phyloP scores from a whole-genome alignment of 2,329 filamentous ascomycete species.

The Fusarium scirpi region DNA sequence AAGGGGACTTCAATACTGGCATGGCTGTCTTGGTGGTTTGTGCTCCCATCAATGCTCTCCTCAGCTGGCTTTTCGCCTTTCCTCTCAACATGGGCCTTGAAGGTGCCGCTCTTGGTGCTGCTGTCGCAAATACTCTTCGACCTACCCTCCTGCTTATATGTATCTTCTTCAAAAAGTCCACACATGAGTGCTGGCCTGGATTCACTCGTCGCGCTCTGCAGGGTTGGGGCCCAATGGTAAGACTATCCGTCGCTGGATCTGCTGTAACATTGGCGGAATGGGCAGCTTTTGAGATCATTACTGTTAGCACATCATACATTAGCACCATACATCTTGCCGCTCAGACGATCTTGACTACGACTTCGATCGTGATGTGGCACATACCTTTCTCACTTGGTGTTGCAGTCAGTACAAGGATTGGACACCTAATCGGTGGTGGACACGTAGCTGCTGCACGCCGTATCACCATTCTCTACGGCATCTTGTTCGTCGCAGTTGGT shows the following conservation, averaged over 20 bases:
- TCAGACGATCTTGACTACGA: conserved; percentile 56
- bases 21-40: conserved; percentile 61
- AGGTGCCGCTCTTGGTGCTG: conserved; percentile 63
- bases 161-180: conserved; percentile 54
- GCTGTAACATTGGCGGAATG: conserved; percentile 58
- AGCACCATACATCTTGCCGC: conserved; percentile 57
- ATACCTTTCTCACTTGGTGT: conserved; percentile 58
- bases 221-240: conserved; percentile 57
- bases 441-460: conserved; percentile 14
- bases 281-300: conserved; percentile 58
- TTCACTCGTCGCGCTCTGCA: conserved; percentile 52
- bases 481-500: conserved; percentile 21
- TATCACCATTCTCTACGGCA: conserved; percentile 17
- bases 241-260: conserved; percentile 55
- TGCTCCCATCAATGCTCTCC: conserved; percentile 60
- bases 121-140: conserved; percentile 62
- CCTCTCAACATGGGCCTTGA: conserved; percentile 59
- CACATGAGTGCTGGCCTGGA: conserved; percentile 53
- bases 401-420: conserved; percentile 42
- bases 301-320: conserved; percentile 59
- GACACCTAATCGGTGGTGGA: conserved; percentile 27
- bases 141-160: conserved; percentile 62
- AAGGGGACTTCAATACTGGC: conserved; percentile 64
- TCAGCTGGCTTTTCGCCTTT: conserved; percentile 63
- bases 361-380: conserved; percentile 57